Percentiles rank a stretch among this genome's conserved stretches.
phyloP scores from a whole-genome alignment of 805 yeast genomes.

The Saccharomycopsis lassenensis region DNA sequence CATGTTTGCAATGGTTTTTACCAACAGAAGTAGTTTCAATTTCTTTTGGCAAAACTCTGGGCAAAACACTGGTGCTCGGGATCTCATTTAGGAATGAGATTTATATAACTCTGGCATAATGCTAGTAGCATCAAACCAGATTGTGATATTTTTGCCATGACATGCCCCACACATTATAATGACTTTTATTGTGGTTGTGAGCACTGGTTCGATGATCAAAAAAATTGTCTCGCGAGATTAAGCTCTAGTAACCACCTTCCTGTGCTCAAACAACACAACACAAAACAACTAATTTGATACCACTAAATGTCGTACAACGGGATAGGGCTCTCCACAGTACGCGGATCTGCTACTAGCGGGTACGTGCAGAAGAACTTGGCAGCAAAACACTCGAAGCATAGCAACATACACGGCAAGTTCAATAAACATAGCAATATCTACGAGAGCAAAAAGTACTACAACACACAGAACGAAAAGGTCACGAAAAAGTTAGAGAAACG shows the following conservation, averaged over 20 bases:
- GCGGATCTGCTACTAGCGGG: constrained; percentile 27
- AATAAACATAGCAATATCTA: no score
- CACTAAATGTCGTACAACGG: constrained; percentile 23
- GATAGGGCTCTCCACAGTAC: constrained; percentile 25
- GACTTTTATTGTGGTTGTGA: neutral
- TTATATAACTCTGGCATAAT: no score
- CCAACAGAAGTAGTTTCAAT: no score
- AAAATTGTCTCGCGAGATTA: neutral
- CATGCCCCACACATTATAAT: neutral
- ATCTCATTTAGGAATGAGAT: no score
- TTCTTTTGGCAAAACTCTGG: no score
- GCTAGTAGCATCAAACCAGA: neutral
- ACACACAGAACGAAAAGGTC: no score
- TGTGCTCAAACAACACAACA: neutral
- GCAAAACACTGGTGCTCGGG: no score
- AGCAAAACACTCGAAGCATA: neutral
- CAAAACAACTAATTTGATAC: neutral
- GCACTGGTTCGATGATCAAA: neutral
- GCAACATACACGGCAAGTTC: neutral
- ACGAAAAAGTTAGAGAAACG: no score
- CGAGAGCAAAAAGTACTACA: no score
- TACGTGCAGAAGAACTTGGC: constrained; percentile 22
- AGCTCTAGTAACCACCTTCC: neutral
- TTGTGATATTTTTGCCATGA: neutral
- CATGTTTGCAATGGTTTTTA: no score